Evolutionary conservation across 1,139 yeast genomes (phyloP).

Genomic region (Yamadazyma siamensis): DNA sequence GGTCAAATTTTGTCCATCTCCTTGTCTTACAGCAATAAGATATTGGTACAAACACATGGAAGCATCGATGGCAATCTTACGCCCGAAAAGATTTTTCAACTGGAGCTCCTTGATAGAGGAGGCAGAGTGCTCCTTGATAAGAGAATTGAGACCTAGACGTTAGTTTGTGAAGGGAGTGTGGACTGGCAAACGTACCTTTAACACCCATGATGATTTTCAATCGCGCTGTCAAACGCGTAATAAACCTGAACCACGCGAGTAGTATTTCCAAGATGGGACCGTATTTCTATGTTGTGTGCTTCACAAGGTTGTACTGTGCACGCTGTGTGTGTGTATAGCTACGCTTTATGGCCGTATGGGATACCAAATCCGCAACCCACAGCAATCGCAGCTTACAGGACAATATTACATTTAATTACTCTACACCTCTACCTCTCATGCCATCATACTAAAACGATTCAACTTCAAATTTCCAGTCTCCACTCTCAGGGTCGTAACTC

Average conservation of each 20-base stretch:
- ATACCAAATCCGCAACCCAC: no score
- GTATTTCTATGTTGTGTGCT: no score
- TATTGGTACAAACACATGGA: constrained; percentile 96
- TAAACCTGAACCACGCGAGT: not conserved
- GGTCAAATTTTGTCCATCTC: constrained; percentile 92
- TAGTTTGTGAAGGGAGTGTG: constrained; percentile 10
- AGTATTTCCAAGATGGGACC: no score
- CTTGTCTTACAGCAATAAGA: constrained; percentile 91
- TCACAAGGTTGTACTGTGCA: no score
- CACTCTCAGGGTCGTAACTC: constrained; percentile 74
- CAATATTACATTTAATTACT: no score
- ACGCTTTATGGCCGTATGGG: no score
- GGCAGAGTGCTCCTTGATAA: constrained; percentile 89
- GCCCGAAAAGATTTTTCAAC: constrained; percentile 81
- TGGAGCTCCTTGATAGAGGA: constrained; percentile 73
- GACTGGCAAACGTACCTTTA: constrained; percentile 44
- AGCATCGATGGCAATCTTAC: constrained; percentile 89
- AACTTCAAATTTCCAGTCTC: constrained; percentile 75
- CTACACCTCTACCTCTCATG: no score
- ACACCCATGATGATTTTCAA: constrained; percentile 57
- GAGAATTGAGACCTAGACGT: constrained; percentile 60
- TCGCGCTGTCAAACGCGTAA: constrained; percentile 1
- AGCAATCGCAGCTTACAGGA: no score
- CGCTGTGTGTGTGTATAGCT: no score
- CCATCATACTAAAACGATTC: constrained; percentile 22